Evolutionary conservation across 2,329 filamentous ascomycete genomes (phyloP).

Genomic region (Sclerotinia glacialis): DNA sequence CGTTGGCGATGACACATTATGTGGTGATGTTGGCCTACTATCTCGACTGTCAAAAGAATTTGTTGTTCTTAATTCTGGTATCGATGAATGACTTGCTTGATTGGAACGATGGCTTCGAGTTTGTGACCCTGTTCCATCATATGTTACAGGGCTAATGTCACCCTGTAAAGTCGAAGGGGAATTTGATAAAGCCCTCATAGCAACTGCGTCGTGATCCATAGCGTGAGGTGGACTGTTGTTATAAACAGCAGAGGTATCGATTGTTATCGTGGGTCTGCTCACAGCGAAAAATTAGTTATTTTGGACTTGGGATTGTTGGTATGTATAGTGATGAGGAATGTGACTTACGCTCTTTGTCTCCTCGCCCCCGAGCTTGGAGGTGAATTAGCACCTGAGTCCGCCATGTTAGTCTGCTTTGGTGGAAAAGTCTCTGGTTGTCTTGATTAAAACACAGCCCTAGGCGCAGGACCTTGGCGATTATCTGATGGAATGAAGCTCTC

Average conservation of each 20-base stretch:
- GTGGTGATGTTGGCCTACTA: conserved; percentile 62
- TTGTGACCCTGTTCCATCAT: conserved; percentile 35
- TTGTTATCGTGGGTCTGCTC: conserved; percentile 51
- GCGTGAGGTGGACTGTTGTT: conserved; percentile 36
- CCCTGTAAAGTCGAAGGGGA: conserved; percentile 38
- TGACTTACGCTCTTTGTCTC: conserved; percentile 40
- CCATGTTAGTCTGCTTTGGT: conserved; percentile 28
- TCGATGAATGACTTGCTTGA: conserved; percentile 35
- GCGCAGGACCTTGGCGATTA: conserved; percentile 33
- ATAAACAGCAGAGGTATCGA: conserved; percentile 54
- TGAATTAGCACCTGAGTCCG: conserved; percentile 28
- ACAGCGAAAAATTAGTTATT: conserved; percentile 12
- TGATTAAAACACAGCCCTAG: conserved; percentile 34
- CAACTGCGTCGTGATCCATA: conserved; percentile 38
- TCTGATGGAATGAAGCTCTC: conserved; percentile 24
- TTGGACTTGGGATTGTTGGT: conserved; percentile 23
- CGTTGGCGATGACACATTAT: conserved; percentile 64
- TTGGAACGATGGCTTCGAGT: conserved; percentile 33
- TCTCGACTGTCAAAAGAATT: conserved; percentile 59
- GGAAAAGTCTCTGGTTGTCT: conserved; percentile 24
- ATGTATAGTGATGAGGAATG: conserved; percentile 27
- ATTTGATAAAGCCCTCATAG: conserved; percentile 40
- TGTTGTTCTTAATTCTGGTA: conserved; percentile 50
- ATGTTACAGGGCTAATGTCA: conserved; percentile 39
- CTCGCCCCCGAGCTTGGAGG: conserved; percentile 34